Evolutionary conservation across 106 monocot species (phyloP).

Genomic region (Amphibolis antarctica): DNA sequence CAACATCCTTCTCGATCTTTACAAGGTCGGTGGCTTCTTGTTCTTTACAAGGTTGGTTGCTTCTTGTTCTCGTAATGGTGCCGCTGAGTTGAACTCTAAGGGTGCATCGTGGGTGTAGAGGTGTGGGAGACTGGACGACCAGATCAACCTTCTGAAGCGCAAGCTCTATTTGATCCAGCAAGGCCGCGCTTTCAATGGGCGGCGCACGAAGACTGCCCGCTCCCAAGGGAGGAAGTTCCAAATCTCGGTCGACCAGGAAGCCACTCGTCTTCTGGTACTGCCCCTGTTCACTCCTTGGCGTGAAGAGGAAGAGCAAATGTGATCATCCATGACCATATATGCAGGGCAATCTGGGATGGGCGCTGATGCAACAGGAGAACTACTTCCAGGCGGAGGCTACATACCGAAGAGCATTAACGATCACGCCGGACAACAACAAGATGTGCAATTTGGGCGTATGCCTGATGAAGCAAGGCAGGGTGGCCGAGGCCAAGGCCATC

Average conservation of each 20-base stretch:
- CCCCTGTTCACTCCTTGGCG: neutral
- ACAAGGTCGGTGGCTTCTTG: constrained; percentile 33
- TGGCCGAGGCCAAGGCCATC: constrained; percentile 61
- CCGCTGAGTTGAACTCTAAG: neutral
- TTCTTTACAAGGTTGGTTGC: neutral
- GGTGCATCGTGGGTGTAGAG: constrained; percentile 17
- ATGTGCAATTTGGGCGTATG: constrained; percentile 91
- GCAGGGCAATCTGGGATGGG: constrained; percentile 84
- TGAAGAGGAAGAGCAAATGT: neutral
- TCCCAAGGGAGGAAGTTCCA: constrained; percentile 81
- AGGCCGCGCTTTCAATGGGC: constrained; percentile 67
- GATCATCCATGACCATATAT: neutral
- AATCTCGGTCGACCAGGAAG: constrained; percentile 60
- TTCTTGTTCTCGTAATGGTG: neutral
- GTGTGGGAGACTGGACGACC: constrained; percentile 51
- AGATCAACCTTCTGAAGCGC: constrained; percentile 49
- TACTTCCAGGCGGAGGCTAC: constrained; percentile 61
- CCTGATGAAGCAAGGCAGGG: constrained; percentile 66
- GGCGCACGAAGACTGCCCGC: constrained; percentile 54
- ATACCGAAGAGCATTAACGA: constrained; percentile 54
- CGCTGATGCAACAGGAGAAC: constrained; percentile 84
- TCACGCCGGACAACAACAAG: constrained; percentile 80
- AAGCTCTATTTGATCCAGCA: constrained; percentile 45
- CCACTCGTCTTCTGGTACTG: constrained; percentile 39
- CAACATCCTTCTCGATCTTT: constrained; percentile 81